Base-by-base conservation (phyloP, 768 basidiomycete species). In the Russula sp. region DNA sequence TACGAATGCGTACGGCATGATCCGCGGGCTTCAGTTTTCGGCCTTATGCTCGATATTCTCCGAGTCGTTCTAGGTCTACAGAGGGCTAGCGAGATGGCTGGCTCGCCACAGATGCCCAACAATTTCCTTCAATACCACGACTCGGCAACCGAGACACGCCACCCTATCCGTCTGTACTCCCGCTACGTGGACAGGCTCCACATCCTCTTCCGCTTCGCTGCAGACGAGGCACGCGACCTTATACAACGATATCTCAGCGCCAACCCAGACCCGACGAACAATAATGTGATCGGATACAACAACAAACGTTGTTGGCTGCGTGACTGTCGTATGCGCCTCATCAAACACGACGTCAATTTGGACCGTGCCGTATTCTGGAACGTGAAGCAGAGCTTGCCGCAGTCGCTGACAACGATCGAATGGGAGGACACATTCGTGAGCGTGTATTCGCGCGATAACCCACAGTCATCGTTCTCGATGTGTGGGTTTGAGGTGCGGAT, bases 361-460 rank as follows among this genome's bases (percentile, higher is more conserved):
- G 97, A 96, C 22, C 84, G 97, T 65, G 97, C 97, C 2, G 97
- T 98, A 9, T 98, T 97, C 77, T 99, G 96, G 97, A 98, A 99
- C 71, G 92, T 98, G 74, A 97, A 97, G 77, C 94, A 98, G 75
- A 91, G 91, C 68, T 75, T 99, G 31, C 97, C 97, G 0, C 81
- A 96, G 53, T 97, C 96, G 16, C 77, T 99, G 66, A 98, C 97
- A 0, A 98, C 96, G 0, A 98, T 99, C 71, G 97, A 98, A 71
- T 98, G 97, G 97, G 96, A 98, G 66, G 94, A 98, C 71, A 94
- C 95, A 0, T 94, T 95, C 70, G 92, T 94, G 68, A 95, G 93
- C 61, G 96, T 98, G 51, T 99, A 91, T 76, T 98, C 95, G 8
- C 91, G 91, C 74, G 90, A 98, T 72, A 99, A 98, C 75, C 97